Evolutionary conservation across 768 basidiomycete species (phyloP), one percentile per base, ranked within the genome.

Genomic region (Lactarius sp.): DNA sequence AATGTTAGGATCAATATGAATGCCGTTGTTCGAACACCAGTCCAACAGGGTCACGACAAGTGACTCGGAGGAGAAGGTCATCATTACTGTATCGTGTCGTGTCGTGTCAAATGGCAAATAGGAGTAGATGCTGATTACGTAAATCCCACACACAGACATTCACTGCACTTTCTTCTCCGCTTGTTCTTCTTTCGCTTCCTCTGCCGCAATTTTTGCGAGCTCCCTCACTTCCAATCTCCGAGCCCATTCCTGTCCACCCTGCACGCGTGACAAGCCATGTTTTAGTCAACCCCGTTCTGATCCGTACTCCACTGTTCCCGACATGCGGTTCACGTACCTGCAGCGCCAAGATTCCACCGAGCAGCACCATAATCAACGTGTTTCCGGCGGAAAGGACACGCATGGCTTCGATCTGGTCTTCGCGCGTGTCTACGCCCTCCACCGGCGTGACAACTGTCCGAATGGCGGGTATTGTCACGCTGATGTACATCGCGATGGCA

Each of bases 381-480:
- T 97, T 96, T 10, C 87, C 94, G 6, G 95, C 95, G 33, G 88
- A 85, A 27, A 96, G 78, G 5, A 97, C 80, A 57, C 83, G 83
- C 72, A 98, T 78, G 20, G 94, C 91, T 70, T 93, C 87, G 62
- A 90, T 73, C 67, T 83, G 84, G 73, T 92, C 90, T 20, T 75
- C 76, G 22, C 79, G 75, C 33, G 85, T 85, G 64, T 91, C 87
- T 14, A 75, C 78, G 57, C 72, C 75, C 37, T 73, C 72, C 52
- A 76, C 68, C 14, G 90, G 89, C 31, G 77, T 77, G 12, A 84
- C 90, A 60, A 94, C 84, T 16, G 91, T 90, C 51, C 86, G 85
- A 61, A 95, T 78, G 27, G 83, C 80, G 20, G 89, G 90, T 59
- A 97, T 79, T 27, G 87, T 86, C 37, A 98, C 92, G 2, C 88